phyloP scores from a whole-genome alignment of 2,329 filamentous ascomycete genomes.

The Pseudogymnoascus sp. region DNA sequence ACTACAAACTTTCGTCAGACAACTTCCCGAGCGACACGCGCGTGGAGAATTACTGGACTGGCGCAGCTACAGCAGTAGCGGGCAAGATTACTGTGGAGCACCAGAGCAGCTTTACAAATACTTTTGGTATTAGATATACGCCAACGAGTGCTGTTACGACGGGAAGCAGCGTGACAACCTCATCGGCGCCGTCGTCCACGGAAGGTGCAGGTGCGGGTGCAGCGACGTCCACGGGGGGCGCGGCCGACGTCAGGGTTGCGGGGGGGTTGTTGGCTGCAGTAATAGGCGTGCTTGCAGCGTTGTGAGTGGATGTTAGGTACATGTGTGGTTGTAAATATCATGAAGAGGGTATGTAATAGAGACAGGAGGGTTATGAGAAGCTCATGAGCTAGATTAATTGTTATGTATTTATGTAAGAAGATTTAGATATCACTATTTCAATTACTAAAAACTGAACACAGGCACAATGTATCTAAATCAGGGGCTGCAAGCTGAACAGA shows the following conservation, averaged over 20 bases:
- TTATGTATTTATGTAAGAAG: background rate
- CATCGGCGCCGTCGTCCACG: background rate
- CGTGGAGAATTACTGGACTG: conserved; percentile 10
- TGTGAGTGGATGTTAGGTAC: background rate
- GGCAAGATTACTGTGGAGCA: conserved; percentile 6
- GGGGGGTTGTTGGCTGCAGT: background rate
- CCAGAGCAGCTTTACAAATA: background rate
- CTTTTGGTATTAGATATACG: background rate
- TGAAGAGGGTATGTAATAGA: background rate
- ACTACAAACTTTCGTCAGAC: background rate
- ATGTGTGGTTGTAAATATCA: background rate
- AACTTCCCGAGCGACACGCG: conserved; percentile 9
- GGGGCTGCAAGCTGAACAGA: background rate
- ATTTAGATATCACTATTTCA: background rate
- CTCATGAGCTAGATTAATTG: background rate
- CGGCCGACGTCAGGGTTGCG: background rate
- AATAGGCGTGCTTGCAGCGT: background rate
- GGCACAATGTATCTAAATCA: too few species aligned
- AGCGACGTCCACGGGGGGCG: background rate
- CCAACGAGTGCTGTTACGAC: background rate
- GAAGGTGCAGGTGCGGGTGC: background rate
- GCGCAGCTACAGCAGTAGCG: background rate
- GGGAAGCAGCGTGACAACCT: background rate
- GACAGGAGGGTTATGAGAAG: background rate
- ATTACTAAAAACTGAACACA: background rate